Evolutionary conservation across 306 rosid species (phyloP).

Genomic region (Dryas octopetala): DNA sequence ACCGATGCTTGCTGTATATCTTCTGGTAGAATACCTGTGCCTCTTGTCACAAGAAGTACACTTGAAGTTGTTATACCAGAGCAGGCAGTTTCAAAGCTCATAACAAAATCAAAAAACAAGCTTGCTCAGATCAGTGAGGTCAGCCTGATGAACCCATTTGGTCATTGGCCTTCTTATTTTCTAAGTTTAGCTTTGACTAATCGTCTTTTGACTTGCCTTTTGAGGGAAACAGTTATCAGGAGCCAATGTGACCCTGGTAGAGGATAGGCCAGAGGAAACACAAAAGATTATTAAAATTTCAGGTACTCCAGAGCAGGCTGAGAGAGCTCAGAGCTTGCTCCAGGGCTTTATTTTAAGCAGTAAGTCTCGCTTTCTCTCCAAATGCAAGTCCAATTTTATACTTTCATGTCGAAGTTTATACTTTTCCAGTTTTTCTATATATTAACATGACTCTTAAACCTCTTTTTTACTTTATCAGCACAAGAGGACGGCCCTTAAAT

Average conservation of each 20-base stretch:
- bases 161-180: slow-evolving; percentile 11
- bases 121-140: slow-evolving; percentile 97
- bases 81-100: slow-evolving; percentile 84
- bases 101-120: slow-evolving; percentile 86
- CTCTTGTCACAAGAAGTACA: slow-evolving; percentile 92
- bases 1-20: not conserved
- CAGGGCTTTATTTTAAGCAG: slow-evolving; percentile 98
- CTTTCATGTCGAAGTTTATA: not conserved
- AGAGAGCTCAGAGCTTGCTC: slow-evolving; percentile 97
- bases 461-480: slow-evolving; percentile 48
- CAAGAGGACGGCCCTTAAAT: slow-evolving; percentile 91
- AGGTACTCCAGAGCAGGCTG: slow-evolving; percentile 95
- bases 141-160: slow-evolving; percentile 27
- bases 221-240: slow-evolving; percentile 73
- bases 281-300: slow-evolving; percentile 87
- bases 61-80: slow-evolving; percentile 95
- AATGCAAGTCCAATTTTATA: too few species aligned
- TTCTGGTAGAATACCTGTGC: slow-evolving; percentile 62
- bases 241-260: slow-evolving; percentile 84
- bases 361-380: slow-evolving; percentile 38
- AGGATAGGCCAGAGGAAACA: slow-evolving; percentile 73
- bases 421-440: not conserved
- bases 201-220: slow-evolving; percentile 22
- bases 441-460: not conserved
- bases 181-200: slow-evolving; percentile 10